Conservation (phyloP, 148 eudicot genomes). For the Heliamphora exappendiculata region DNA sequence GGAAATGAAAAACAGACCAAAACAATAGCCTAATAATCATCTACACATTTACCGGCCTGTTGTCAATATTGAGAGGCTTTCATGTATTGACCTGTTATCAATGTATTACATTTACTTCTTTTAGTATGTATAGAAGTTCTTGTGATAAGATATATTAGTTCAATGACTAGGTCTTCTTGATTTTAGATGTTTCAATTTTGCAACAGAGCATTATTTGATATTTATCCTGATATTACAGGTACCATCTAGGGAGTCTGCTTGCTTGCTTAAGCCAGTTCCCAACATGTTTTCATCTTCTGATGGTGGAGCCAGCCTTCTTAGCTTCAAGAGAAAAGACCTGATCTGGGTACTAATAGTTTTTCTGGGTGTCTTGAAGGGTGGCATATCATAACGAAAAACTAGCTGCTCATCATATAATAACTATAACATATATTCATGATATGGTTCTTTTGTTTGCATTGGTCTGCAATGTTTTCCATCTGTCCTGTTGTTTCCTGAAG, state of each 20-base stretch:
- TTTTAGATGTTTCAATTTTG: background rate
- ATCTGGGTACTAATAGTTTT: constrained; percentile 59
- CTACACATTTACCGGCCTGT: too few species aligned
- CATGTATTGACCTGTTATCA: too few species aligned
- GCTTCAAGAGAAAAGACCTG: constrained; percentile 78
- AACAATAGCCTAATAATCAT: too few species aligned
- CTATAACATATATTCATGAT: background rate
- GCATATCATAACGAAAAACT: constrained; percentile 7
- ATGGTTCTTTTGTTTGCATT: background rate
- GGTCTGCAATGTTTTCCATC: background rate
- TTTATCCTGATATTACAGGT: constrained; percentile 48
- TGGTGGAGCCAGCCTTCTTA: constrained; percentile 70
- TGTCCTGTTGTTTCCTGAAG: background rate
- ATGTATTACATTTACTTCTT: background rate
- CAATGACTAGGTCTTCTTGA: background rate
- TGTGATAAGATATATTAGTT: background rate
- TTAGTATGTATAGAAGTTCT: background rate
- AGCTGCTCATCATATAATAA: background rate
- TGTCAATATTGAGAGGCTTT: too few species aligned
- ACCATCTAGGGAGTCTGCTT: constrained; percentile 69
- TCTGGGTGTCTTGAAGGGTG: constrained; percentile 1
- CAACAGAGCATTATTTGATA: constrained; percentile 14
- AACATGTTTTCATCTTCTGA: constrained; percentile 55
- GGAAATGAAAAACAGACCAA: too few species aligned
- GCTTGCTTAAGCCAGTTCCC: constrained; percentile 88